These are phyloP conservation scores for Ramaria sp. DNA, from an alignment of 768 basidiomycete species.

Conservation along the genomic window DNA sequence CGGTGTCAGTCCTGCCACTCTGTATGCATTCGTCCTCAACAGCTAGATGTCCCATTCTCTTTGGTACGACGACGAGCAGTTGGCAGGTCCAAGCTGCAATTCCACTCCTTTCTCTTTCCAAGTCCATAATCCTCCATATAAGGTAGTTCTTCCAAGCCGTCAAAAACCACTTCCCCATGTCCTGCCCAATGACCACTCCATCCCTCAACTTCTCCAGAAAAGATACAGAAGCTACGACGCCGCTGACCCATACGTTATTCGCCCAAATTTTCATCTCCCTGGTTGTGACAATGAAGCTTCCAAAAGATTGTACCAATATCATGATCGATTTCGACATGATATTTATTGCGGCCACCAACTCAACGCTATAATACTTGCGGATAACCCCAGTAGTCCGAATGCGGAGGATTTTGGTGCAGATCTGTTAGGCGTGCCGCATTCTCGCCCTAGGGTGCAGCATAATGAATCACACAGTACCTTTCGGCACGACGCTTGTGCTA, in stretches of 20 bases:
- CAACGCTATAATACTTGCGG: background rate
- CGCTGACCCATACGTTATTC: background rate
- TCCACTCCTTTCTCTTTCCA: background rate
- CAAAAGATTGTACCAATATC: background rate
- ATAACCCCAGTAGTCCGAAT: no score
- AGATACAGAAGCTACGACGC: background rate
- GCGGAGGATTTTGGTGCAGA: no score
- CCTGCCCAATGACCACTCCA: background rate
- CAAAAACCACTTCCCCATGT: background rate
- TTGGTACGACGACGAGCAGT: background rate
- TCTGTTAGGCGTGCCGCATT: no score
- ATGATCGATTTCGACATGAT: background rate
- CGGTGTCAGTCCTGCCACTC: background rate
- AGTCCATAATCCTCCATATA: background rate
- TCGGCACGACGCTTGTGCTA: no score
- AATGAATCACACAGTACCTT: no score
- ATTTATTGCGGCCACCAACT: background rate
- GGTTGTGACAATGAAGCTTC: background rate
- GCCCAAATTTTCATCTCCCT: background rate
- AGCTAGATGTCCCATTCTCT: background rate
- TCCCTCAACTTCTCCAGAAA: background rate
- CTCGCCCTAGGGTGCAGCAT: no score
- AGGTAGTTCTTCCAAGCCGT: background rate
- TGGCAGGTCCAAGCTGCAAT: background rate
- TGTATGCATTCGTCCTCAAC: background rate